phyloP scores from a whole-genome alignment of 2,329 filamentous ascomycete species.

The Chrysoporthe deuterocubensis region DNA sequence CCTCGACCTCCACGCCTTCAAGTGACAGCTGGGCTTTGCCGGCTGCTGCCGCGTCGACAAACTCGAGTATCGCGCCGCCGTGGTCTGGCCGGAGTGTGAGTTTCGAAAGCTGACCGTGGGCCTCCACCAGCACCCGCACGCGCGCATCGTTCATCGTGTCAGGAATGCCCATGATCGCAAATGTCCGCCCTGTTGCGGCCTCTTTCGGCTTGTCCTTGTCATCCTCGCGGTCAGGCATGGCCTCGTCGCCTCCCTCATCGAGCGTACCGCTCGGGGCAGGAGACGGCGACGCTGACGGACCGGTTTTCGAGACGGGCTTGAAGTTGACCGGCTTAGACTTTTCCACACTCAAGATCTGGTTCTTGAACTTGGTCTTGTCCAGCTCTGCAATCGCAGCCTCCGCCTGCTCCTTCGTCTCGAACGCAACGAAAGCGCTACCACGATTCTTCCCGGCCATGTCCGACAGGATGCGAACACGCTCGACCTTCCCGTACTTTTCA shows the following conservation, averaged over 20 bases:
- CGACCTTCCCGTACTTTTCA: conserved; percentile 74
- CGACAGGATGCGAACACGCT: conserved; percentile 71
- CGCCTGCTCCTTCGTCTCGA: conserved; percentile 71
- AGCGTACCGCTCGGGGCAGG: conserved; percentile 36
- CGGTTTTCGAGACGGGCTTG: conserved; percentile 56
- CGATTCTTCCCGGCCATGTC: conserved; percentile 70
- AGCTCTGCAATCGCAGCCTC: conserved; percentile 68
- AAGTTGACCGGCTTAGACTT: conserved; percentile 60
- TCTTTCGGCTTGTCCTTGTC: conserved; percentile 23
- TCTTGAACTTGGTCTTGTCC: conserved; percentile 72
- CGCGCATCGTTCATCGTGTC: conserved; percentile 92
- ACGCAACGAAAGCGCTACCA: conserved; percentile 82
- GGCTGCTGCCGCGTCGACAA: conserved; percentile 68
- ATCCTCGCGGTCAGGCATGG: conserved; percentile 40
- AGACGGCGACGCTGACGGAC: conserved; percentile 41
- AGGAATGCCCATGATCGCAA: conserved; percentile 83
- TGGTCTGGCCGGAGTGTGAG: conserved; percentile 81
- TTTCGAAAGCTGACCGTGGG: conserved; percentile 72
- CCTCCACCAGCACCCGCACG: conserved; percentile 72
- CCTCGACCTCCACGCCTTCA: conserved; percentile 59
- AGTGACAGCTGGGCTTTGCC: conserved; percentile 71
- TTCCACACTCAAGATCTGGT: conserved; percentile 69
- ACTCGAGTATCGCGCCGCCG: conserved; percentile 86
- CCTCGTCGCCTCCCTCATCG: conserved; percentile 44
- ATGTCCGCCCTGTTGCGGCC: conserved; percentile 49